Base-by-base conservation (phyloP, 148 eudicot genomes). In the Tetragonia tetragonoides region DNA sequence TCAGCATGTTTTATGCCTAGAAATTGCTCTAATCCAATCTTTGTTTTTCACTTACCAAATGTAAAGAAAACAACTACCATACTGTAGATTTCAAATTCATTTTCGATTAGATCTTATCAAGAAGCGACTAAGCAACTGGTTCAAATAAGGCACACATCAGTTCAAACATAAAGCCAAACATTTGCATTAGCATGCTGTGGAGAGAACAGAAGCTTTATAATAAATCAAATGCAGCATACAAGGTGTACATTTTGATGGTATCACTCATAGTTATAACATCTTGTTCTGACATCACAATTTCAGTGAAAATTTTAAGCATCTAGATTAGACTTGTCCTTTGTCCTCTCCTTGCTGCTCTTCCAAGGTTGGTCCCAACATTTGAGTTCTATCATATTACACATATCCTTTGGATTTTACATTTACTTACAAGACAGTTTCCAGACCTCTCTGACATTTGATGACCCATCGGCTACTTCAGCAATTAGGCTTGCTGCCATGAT, bases 361-460 rank as follows among this genome's bases (percentile, higher is more conserved):
- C 16, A 20, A 34, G 51, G 42, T 70, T 0, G 8, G 68, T 12
- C 74, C 68, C 12, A 56, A 40, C 46, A 14, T 59, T 66, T 14
- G 23, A 23, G 72, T 46, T 18, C 56, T 39, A 7, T 12, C 1
- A 47, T 44, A 54, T 17, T 24, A 21, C 74, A 15, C 53, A 38
- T 66, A 67, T 60, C 11, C 37, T 34, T 34, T 3, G 34, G 20
- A 57, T 42, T 40, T 46, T 24, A 81, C 16, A 8, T 80, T 82
- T 80, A 82, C 87, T 78, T 85, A 72, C 80, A 81, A 7, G 85
- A 74, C 17, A 89, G 74, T 75, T 89, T 89, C 92, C 92, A 89
- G n/a, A 87, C 90, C 78, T 89, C 92, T 70, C 92, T 84, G 51
- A 89, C 82, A 57, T 89, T 89, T 12, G 92, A 89, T 70, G 90